Evolutionary conservation across 768 basidiomycete species (phyloP), one percentile per base, ranked within the genome.

Genomic region (Leccinum variicolor): DNA sequence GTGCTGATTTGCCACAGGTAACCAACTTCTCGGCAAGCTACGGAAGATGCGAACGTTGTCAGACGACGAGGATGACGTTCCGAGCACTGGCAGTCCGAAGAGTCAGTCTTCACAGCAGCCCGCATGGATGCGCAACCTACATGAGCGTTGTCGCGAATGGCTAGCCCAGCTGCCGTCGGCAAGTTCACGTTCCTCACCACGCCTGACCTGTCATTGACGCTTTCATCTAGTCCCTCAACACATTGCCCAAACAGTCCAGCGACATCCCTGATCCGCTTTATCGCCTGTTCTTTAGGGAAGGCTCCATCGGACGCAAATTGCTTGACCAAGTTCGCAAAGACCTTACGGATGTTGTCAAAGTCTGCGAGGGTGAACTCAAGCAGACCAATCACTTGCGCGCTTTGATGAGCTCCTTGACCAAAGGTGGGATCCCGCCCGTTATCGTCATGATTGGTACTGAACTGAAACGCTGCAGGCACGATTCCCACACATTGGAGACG

Each of bases 311-410:
- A 7, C 79, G 77, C 62, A 90, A 82, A 66, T 80, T 99, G 9
- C 79, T 98, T n/a, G 75, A 76, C 11, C 84, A 85, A 56, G 90
- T 98, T 52, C 82, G 86, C 51, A 84, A 78, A 69, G 97, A 98
- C 70, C 83, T 99, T 17, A 74, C 76, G 13, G 87, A 93, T 63
- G 84, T 98, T 29, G 81, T 88, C 57, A 84, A 86, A 67, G 91
- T 97, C 45, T 94, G 92, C 73, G 81, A 85, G 64, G 95, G 94
- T 52, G 83, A 83, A 61, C 75, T 93, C 52, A 97, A 97, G 78
- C 95, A 97, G 73, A 98, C 96, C 1, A 99, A 99, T 69, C 92
- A 97, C 67, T 77, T 96, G 28, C 87, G 97, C n/a, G 85, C 84
- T 4, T 77, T 99, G 26, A 90, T 98, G 86, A 91, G 91, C 63